Conservation (phyloP, 768 basidiomycete species). For the Trichaptum fuscoviolaceum region DNA sequence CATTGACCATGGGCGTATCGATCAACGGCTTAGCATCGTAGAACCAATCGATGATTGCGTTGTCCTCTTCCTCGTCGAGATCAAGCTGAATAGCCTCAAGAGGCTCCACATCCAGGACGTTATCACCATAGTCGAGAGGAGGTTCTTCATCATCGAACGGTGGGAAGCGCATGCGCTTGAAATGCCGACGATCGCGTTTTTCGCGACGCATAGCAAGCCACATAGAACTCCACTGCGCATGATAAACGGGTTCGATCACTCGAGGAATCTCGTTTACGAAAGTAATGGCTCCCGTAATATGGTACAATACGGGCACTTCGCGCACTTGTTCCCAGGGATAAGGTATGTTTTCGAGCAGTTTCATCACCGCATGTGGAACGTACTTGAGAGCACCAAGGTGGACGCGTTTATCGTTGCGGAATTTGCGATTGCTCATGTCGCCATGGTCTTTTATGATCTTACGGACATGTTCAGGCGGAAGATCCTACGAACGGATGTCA, state of each 20-base stretch:
- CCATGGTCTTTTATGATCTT: slow-evolving; percentile 99
- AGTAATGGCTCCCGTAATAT: slow-evolving; percentile 98
- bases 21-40: slow-evolving; percentile 94
- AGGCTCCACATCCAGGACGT: slow-evolving; percentile 96
- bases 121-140: slow-evolving; percentile 98
- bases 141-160: slow-evolving; percentile 99
- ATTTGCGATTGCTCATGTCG: slow-evolving; percentile 99
- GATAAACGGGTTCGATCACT: slow-evolving; percentile 95
- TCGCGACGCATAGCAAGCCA: slow-evolving; percentile 99
- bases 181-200: slow-evolving; percentile 96
- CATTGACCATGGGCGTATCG: slow-evolving; percentile 88
- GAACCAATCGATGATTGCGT: slow-evolving; percentile 94
- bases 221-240: slow-evolving; percentile 99
- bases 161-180: slow-evolving; percentile 99
- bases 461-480: slow-evolving; percentile 95
- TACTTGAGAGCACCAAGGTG: slow-evolving; percentile 98
- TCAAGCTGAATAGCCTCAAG: slow-evolving; percentile 97
- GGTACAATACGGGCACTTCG: slow-evolving; percentile 97
- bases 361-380: slow-evolving; percentile 99
- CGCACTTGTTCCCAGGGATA: slow-evolving; percentile 99
- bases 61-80: slow-evolving; percentile 87
- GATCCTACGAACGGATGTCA: slow-evolving; percentile 48
- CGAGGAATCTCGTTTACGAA: slow-evolving; percentile 99
- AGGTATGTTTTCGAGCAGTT: slow-evolving; percentile 97
- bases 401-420: slow-evolving; percentile 98